A percentile compares a stretch with the other conserved stretches of the same genome.
phyloP scores from a whole-genome alignment of 176 grass and related monocot genomes.

The Rhynchospora breviuscula region DNA sequence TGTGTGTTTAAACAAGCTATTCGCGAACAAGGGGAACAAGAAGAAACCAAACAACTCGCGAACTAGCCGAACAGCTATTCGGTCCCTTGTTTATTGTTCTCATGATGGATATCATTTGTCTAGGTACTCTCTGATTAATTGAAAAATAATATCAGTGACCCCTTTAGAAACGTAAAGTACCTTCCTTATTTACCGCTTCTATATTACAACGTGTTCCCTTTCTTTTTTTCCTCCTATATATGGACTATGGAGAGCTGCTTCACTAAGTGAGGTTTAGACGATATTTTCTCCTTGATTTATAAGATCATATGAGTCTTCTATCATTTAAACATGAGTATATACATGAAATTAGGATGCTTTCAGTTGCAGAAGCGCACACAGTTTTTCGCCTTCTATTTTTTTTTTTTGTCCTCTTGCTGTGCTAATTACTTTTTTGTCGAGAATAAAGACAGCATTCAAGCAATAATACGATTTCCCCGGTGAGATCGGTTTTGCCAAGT shows the following conservation, averaged over 20 bases:
- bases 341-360: conserved; percentile 13
- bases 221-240: too few relatives aligned
- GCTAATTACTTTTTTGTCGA: conserved; percentile 23
- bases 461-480: conserved; percentile 22
- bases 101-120: too few relatives aligned
- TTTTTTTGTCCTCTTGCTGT: conserved; percentile 29
- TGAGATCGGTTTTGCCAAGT: conserved; percentile 24
- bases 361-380: conserved; percentile 21
- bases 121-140: too few relatives aligned
- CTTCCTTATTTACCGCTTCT: too few relatives aligned
- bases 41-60: too few relatives aligned
- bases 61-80: too few relatives aligned
- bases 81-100: too few relatives aligned
- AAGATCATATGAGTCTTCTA: neutral
- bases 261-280: neutral
- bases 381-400: conserved; percentile 1
- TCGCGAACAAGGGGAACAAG: too few relatives aligned
- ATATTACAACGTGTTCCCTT: too few relatives aligned
- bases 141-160: too few relatives aligned
- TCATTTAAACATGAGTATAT: neutral
- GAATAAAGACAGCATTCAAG: neutral
- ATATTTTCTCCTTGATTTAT: neutral
- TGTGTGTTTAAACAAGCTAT: too few relatives aligned
- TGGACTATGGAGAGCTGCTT: neutral
- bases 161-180: too few relatives aligned